Base-by-base conservation (phyloP, 1,284 basidiomycete genomes). In the Thecaphora thlaspeos region DNA sequence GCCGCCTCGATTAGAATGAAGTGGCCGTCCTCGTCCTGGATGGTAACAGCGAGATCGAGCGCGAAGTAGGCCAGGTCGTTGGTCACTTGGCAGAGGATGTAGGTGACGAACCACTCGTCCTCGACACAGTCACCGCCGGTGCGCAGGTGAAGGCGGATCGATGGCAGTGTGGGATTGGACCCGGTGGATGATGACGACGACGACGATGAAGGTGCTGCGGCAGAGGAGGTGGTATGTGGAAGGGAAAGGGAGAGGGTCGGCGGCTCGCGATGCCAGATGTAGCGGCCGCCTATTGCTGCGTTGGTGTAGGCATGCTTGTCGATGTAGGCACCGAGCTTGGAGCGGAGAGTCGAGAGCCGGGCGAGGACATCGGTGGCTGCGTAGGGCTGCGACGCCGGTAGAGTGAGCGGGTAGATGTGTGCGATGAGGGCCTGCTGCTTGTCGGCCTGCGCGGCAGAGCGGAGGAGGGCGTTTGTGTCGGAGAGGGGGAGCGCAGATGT, bases 1-100 rank as follows among this genome's bases (percentile, higher is more conserved):
- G 95, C 95, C 3, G 91, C 94, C 80, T 99, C 94, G 61, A 98
- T 97, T 55, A 98, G 83, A 38, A 98, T 79, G 73, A 98, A 96
- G 71, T 98, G 90, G 26, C 95, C 95, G 78, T 99, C 94, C 4
- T 88, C 87, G 79, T 97, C 94, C 57, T 84, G 86, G 1, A 88
- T 83, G 40, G 48, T 48, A 42, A 68, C 48, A 44, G 51, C 61
- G 8, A 52, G 36, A 48, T 28, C 43, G 23, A 51, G 52, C 51
- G 22, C 42, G 42, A 43, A 22, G 37, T 47, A 36, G 3, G 43
- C 48, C 22, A 57, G 57, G 21, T 55, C 41, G 49, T 36, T 48
- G 0, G 45, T 53, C 17, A 47, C 43, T 26, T 43, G 43, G 21
- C 47, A 36, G 48, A 59, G 51, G 34, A 96, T 81, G 89, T 90